These are phyloP conservation scores for Botryotinia globosa DNA, from an alignment of 2,329 filamentous ascomycete species.

Conservation along the genomic window DNA sequence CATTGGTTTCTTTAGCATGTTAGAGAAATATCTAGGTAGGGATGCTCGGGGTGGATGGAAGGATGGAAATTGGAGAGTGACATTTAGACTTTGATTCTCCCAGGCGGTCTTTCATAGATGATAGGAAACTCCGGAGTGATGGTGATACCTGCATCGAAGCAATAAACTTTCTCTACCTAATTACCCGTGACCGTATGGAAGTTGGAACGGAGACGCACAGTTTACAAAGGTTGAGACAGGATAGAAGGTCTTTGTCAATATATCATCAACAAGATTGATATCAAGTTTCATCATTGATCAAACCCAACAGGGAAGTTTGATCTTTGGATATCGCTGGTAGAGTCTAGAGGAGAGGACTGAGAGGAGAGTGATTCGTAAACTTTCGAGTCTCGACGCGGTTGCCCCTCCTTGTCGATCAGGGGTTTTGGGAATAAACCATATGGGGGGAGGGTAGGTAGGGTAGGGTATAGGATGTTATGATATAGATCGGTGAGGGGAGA, in stretches of 20 bases:
- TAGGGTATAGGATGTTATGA: neutral
- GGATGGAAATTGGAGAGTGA: too few relatives aligned
- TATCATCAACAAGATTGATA: neutral
- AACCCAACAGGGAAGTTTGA: neutral
- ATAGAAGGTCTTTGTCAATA: neutral
- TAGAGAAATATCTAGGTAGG: neutral
- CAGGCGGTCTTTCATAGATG: neutral
- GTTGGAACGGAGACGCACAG: too few relatives aligned
- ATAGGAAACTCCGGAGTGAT: neutral
- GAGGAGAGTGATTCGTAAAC: slow-evolving; percentile 10
- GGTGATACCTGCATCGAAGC: neutral
- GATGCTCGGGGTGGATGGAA: too few relatives aligned
- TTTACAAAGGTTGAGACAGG: too few relatives aligned
- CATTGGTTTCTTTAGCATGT: neutral
- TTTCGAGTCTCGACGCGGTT: neutral
- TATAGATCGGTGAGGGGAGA: neutral
- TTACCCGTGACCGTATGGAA: neutral
- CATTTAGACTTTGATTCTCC: neutral
- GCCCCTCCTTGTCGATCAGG: slow-evolving; percentile 17
- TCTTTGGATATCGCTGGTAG: neutral
- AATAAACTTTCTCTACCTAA: neutral
- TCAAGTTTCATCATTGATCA: neutral
- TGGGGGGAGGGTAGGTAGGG: neutral
- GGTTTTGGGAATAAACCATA: neutral
- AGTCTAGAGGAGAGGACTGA: neutral